Evolutionary conservation across 192 early-diverging fungal genomes (phyloP).

Genomic region (Coemansia sp.): DNA sequence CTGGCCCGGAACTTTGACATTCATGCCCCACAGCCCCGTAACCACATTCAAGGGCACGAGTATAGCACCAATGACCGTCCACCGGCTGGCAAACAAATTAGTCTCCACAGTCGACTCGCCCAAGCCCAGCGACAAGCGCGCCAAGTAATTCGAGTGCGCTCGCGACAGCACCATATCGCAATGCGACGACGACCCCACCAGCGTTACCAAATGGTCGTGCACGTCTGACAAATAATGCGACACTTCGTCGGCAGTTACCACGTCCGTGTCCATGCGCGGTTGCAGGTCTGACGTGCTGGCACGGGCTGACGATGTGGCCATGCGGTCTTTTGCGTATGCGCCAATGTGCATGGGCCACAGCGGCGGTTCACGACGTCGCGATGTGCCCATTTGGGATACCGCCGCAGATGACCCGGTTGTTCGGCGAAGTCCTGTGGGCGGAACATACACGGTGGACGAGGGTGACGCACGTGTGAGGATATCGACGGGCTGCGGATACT

Average conservation of each 20-base stretch:
- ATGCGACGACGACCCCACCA: constrained; percentile 66
- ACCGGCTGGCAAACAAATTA: constrained; percentile 75
- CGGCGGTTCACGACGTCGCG: constrained; percentile 8
- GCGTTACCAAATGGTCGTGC: constrained; percentile 72
- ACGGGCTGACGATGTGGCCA: constrained; percentile 14
- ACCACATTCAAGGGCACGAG: constrained; percentile 87
- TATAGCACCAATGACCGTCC: constrained; percentile 84
- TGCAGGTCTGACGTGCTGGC: constrained; percentile 24
- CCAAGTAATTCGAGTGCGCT: constrained; percentile 72
- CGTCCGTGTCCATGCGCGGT: constrained; percentile 4
- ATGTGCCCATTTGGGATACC: constrained; percentile 9
- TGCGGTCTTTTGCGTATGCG: constrained; percentile 9
- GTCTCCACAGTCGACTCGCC: constrained; percentile 73
- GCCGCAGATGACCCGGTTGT: constrained; percentile 9
- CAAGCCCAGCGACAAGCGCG: constrained; percentile 66
- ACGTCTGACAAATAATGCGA: constrained; percentile 73
- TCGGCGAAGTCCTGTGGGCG: constrained; percentile 3
- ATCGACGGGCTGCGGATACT: constrained; percentile 7
- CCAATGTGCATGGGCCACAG: constrained; percentile 19
- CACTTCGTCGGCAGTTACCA: constrained; percentile 53
- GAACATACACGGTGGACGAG: background rate
- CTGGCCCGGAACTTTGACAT: constrained; percentile 49
- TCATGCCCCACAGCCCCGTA: constrained; percentile 70
- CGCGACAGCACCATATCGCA: constrained; percentile 70
- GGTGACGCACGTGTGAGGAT: constrained; percentile 3